A percentile compares a stretch with the other conserved stretches of the same genome.
These are phyloP conservation scores for Hypomyces rosellus DNA, from an alignment of 2,329 filamentous ascomycete genomes.

Conservation along the genomic window DNA sequence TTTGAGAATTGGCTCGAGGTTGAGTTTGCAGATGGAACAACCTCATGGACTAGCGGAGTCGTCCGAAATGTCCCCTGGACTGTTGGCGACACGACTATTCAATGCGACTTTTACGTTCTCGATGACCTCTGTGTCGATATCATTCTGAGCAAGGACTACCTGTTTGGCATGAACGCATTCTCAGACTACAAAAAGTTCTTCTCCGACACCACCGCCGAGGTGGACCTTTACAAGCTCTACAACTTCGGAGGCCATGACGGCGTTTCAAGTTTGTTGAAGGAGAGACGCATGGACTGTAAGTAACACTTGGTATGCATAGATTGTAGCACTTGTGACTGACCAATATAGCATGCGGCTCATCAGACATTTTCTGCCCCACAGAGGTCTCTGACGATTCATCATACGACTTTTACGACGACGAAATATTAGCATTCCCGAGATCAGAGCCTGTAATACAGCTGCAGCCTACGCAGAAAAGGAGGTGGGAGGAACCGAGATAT, in stretches of 20 bases:
- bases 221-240: background rate
- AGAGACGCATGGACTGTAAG: too few species aligned
- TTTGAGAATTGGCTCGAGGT: slow-evolving; percentile 2
- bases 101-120: slow-evolving; percentile 10
- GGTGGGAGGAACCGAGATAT: background rate
- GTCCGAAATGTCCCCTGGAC: slow-evolving; percentile 2
- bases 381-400: too few species aligned
- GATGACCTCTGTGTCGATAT: slow-evolving; percentile 7
- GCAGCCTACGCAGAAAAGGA: background rate
- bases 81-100: background rate
- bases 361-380: too few species aligned
- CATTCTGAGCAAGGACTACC: slow-evolving; percentile 12
- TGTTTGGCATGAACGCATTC: slow-evolving; percentile 9
- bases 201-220: background rate
- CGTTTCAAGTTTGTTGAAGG: too few species aligned
- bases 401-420: background rate
- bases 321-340: too few species aligned
- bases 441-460: background rate
- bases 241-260: background rate
- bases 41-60: slow-evolving; percentile 5
- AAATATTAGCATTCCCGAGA: background rate
- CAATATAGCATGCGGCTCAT: too few species aligned
- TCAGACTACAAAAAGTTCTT: slow-evolving; percentile 5
- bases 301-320: too few species aligned
- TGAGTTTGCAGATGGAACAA: slow-evolving; percentile 8